Evolutionary conservation across 2,329 filamentous ascomycete genomes (phyloP).

Genomic region (Alternaria sp.): DNA sequence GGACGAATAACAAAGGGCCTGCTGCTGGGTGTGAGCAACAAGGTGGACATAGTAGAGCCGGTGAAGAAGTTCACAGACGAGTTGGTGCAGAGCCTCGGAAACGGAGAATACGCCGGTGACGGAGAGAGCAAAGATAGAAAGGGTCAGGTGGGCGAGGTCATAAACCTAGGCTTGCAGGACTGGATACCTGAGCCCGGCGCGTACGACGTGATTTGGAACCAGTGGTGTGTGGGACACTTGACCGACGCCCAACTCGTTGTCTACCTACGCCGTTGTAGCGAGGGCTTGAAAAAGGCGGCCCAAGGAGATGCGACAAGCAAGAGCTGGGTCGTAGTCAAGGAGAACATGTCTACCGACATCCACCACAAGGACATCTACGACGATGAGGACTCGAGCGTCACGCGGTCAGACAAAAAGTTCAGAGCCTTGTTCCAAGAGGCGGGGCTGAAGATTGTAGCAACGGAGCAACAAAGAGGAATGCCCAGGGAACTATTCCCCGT

Average conservation of each 20-base stretch:
- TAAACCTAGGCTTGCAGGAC: conserved; percentile 76
- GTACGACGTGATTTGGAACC: conserved; percentile 88
- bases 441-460: conserved; percentile 65
- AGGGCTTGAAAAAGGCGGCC: conserved; percentile 52
- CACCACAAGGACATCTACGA: conserved; percentile 75
- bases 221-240: conserved; percentile 89
- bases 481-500: conserved; percentile 76
- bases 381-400: conserved; percentile 78
- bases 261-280: conserved; percentile 71
- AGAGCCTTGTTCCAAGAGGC: conserved; percentile 73
- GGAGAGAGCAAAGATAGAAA: conserved; percentile 32
- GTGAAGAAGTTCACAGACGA: conserved; percentile 79
- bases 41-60: conserved; percentile 86
- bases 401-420: conserved; percentile 78
- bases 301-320: conserved; percentile 53
- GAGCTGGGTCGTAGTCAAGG: conserved; percentile 75
- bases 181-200: conserved; percentile 63
- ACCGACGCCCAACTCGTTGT: conserved; percentile 75
- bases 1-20: conserved; percentile 83
- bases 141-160: conserved; percentile 69
- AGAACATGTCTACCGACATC: conserved; percentile 72
- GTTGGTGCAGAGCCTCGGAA: conserved; percentile 52
- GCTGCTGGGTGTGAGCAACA: conserved; percentile 72
- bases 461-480: conserved; percentile 65
- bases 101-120: conserved; percentile 33